A percentile compares a stretch with the other conserved stretches of the same genome.
Evolutionary conservation across 768 basidiomycete genomes (phyloP).

Genomic region (Pisolithus albus): DNA sequence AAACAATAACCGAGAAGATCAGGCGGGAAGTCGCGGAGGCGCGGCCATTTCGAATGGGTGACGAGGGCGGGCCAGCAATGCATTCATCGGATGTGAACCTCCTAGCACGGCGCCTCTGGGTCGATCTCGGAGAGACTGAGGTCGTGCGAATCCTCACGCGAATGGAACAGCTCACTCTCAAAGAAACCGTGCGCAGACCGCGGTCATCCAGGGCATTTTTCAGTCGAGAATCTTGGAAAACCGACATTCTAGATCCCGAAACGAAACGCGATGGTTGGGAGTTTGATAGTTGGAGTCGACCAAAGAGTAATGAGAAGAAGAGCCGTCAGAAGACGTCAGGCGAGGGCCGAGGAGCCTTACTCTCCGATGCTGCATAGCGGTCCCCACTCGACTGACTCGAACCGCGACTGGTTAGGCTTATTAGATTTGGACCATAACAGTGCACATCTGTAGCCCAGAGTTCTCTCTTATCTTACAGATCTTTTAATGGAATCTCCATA

Average conservation of each 20-base stretch:
- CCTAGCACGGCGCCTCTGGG: slow-evolving; percentile 35
- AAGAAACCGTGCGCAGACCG: slow-evolving; percentile 14
- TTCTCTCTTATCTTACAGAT: no score
- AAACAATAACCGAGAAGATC: slow-evolving; percentile 53
- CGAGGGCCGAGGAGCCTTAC: not conserved
- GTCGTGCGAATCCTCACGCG: slow-evolving; percentile 44
- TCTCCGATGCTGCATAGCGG: not conserved
- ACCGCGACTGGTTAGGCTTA: not conserved
- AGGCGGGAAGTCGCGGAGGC: slow-evolving; percentile 55
- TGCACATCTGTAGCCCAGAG: no score
- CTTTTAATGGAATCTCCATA: no score
- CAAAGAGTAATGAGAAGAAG: not conserved
- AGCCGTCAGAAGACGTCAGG: not conserved
- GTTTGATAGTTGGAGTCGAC: slow-evolving; percentile 42
- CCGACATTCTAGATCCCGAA: slow-evolving; percentile 20
- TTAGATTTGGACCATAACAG: not conserved
- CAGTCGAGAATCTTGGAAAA: slow-evolving; percentile 39
- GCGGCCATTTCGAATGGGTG: slow-evolving; percentile 36
- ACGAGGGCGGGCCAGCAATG: slow-evolving; percentile 3
- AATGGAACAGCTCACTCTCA: slow-evolving; percentile 41
- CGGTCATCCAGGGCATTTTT: slow-evolving; percentile 3
- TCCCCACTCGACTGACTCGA: not conserved
- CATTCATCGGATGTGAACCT: slow-evolving; percentile 36
- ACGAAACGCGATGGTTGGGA: slow-evolving; percentile 36
- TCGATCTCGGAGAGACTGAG: slow-evolving; percentile 39